These are phyloP conservation scores for Globisporangium viniferum DNA, from an alignment of 352 stramenopile genomes.

Conservation along the genomic window DNA sequence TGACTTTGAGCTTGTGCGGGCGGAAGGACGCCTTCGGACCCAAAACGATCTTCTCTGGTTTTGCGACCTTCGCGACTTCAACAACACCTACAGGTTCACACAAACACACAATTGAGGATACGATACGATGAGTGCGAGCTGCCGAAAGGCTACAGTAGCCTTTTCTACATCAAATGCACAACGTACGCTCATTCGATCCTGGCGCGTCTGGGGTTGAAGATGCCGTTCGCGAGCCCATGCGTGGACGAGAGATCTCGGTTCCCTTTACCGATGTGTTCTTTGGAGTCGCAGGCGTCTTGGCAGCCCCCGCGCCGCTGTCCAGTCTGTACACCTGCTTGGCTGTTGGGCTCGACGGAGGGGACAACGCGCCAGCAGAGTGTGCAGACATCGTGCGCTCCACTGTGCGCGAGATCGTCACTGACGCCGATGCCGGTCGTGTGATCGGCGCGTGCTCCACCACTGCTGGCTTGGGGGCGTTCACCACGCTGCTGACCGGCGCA, in stretches of 20 bases:
- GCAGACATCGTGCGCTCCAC: constrained; percentile 58
- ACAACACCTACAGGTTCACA: constrained; percentile 12
- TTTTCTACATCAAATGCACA: neutral
- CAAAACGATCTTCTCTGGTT: constrained; percentile 42
- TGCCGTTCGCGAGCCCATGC: constrained; percentile 62
- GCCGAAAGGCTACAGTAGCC: neutral
- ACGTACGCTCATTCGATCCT: constrained; percentile 35
- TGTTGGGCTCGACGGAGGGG: constrained; percentile 30
- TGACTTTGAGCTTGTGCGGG: constrained; percentile 82
- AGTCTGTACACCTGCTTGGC: constrained; percentile 53
- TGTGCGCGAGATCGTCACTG: constrained; percentile 50
- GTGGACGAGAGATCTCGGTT: constrained; percentile 74
- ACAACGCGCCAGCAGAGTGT: constrained; percentile 33
- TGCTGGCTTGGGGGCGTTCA: constrained; percentile 29
- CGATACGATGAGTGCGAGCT: neutral
- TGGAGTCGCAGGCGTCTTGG: constrained; percentile 30
- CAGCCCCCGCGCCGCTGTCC: constrained; percentile 34
- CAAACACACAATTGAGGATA: neutral
- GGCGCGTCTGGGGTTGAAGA: constrained; percentile 27
- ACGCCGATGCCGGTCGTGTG: constrained; percentile 14
- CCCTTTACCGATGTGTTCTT: constrained; percentile 48
- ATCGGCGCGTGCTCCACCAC: constrained; percentile 40
- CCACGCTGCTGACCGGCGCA: constrained; percentile 52
- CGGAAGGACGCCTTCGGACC: constrained; percentile 64
- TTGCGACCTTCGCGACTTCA: constrained; percentile 37